phyloP scores from a whole-genome alignment of 495 filamentous ascomycete genomes.

The Cercophora newfieldiana region DNA sequence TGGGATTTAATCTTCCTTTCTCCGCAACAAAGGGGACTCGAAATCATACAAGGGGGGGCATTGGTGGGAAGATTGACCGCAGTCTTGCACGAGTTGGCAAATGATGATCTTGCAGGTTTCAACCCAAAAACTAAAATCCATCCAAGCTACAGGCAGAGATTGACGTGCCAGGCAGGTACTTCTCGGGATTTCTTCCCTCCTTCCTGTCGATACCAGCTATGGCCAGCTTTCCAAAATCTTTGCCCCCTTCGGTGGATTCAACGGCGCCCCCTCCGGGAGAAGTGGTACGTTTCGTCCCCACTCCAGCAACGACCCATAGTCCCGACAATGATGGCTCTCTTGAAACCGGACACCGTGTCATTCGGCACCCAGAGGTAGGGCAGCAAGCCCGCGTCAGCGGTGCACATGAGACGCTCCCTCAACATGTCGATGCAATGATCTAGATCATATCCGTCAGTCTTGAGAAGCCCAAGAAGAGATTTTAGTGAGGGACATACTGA shows the following conservation, averaged over 20 bases:
- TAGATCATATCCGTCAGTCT: not conserved
- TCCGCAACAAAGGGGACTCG: too few relatives aligned
- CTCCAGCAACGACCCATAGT: not conserved
- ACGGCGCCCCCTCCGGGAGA: not conserved
- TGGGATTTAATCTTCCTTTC: too few relatives aligned
- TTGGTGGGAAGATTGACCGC: too few relatives aligned
- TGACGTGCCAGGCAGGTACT: too few relatives aligned
- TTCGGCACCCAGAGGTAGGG: not conserved
- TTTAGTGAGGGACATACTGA: not conserved
- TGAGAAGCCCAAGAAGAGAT: not conserved
- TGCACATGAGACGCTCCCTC: slow-evolving; percentile 2
- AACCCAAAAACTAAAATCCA: too few relatives aligned
- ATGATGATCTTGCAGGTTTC: too few relatives aligned
- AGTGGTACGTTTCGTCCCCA: not conserved
- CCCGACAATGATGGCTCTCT: slow-evolving; percentile 5
- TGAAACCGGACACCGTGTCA: not conserved
- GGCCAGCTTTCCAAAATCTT: not conserved
- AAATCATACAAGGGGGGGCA: too few relatives aligned
- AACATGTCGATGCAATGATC: not conserved
- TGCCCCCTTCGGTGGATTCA: not conserved
- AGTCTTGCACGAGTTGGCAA: too few relatives aligned
- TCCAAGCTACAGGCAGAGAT: too few relatives aligned
- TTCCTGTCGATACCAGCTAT: too few relatives aligned
- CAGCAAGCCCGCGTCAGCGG: not conserved
- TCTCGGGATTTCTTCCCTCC: too few relatives aligned